A percentile compares a stretch with the other conserved stretches of the same genome.
Evolutionary conservation across 306 rosid species (phyloP).

Genomic region (Chamaecrista fasciculata): DNA sequence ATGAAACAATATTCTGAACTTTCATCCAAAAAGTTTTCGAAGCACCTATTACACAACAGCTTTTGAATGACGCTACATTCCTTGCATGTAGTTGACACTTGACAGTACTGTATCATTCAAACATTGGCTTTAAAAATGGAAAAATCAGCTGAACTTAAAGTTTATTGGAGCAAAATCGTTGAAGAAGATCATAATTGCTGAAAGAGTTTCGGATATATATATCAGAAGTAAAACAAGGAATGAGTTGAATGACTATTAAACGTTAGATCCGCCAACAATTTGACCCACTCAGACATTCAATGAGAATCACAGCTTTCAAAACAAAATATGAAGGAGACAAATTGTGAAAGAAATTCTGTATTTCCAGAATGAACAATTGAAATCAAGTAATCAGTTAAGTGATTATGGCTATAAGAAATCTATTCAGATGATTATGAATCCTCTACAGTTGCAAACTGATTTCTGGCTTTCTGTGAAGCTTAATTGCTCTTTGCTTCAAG

Average conservation of each 20-base stretch:
- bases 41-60: not conserved
- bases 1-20: not conserved
- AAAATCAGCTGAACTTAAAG: not conserved
- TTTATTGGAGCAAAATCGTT: not conserved
- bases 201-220: no score
- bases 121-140: not conserved
- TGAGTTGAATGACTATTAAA: not conserved
- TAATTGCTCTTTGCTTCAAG: not conserved
- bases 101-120: not conserved
- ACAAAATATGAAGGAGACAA: not conserved
- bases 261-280: not conserved
- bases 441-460: not conserved
- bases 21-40: not conserved
- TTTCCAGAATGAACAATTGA: not conserved
- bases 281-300: slow-evolving; percentile 6
- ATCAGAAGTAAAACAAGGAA: no score
- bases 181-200: not conserved
- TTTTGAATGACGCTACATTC: not conserved
- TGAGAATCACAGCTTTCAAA: not conserved
- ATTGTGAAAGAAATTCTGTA: not conserved
- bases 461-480: not conserved
- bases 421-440: not conserved
- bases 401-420: no score
- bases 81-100: not conserved
- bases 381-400: not conserved